Evolutionary conservation across 306 rosid genomes (phyloP).

Genomic region (Malus fusca): DNA sequence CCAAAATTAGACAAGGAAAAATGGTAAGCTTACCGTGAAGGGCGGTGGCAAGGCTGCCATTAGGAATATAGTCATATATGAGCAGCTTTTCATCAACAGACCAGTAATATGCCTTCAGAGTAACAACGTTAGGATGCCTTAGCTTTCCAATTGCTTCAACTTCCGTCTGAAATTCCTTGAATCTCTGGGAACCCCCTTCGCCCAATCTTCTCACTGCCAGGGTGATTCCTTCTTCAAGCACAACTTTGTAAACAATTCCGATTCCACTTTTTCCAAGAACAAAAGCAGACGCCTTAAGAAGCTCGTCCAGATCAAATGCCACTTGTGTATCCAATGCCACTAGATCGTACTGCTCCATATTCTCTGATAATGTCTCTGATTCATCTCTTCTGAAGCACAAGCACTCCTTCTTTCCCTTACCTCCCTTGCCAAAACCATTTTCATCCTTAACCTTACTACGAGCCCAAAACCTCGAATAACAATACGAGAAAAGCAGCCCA

Average conservation of each 20-base stretch:
- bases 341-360: constrained; percentile 81
- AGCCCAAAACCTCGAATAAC: constrained; percentile 67
- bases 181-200: constrained; percentile 98
- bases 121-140: constrained; percentile 78
- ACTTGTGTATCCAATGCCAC: constrained; percentile 76
- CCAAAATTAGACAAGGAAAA: neutral
- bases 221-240: constrained; percentile 83
- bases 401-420: constrained; percentile 55
- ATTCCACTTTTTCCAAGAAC: constrained; percentile 93
- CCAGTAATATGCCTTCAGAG: constrained; percentile 91
- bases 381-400: constrained; percentile 78
- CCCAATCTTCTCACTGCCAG: constrained; percentile 94
- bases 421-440: constrained; percentile 37
- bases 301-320: constrained; percentile 90
- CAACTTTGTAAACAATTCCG: constrained; percentile 95
- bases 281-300: constrained; percentile 97
- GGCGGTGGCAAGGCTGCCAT: constrained; percentile 83
- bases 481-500: constrained; percentile 80
- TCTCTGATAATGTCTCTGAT: constrained; percentile 62
- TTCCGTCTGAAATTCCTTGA: constrained; percentile 94
- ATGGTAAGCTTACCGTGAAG: constrained; percentile 58
- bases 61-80: constrained; percentile 79
- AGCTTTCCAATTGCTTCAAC: constrained; percentile 95
- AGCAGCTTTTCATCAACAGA: constrained; percentile 98
- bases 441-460: constrained; percentile 44